These are phyloP conservation scores for Penicillium freii DNA, from an alignment of 2,329 filamentous ascomycete species.

Conservation along the genomic window DNA sequence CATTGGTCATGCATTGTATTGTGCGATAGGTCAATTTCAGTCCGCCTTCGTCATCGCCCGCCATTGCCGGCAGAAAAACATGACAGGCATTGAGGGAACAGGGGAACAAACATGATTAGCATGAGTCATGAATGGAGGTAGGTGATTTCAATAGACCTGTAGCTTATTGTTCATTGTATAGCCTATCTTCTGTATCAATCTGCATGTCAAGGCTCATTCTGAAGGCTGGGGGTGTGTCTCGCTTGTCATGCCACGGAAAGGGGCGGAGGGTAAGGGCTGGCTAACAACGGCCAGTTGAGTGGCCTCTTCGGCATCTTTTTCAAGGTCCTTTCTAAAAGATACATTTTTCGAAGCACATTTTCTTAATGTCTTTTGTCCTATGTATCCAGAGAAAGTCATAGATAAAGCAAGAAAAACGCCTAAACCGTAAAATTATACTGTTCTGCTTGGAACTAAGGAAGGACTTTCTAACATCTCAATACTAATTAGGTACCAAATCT, in stretches of 20 bases:
- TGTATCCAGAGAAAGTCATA: background rate
- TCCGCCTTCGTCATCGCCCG: conserved; percentile 36
- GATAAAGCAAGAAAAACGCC: background rate
- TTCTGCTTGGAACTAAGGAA: background rate
- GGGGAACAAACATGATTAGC: background rate
- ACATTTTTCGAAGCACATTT: background rate
- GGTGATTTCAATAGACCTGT: background rate
- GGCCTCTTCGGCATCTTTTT: background rate
- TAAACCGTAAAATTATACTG: background rate
- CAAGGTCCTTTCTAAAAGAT: background rate
- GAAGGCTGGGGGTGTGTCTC: background rate
- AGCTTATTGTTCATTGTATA: background rate
- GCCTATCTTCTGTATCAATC: background rate
- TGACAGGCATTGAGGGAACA: conserved; percentile 1
- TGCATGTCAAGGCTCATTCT: background rate
- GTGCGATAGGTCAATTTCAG: conserved; percentile 9
- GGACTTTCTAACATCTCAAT: background rate
- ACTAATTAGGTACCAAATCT: background rate
- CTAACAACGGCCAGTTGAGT: background rate
- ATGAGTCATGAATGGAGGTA: background rate
- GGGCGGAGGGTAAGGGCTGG: conserved; percentile 10
- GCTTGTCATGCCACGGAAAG: conserved; percentile 11
- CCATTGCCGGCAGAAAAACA: conserved; percentile 23
- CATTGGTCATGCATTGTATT: conserved; percentile 8
- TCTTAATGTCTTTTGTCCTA: background rate